Base-by-base conservation (phyloP, 495 filamentous ascomycete genomes). In the Podospora tetraspora region DNA sequence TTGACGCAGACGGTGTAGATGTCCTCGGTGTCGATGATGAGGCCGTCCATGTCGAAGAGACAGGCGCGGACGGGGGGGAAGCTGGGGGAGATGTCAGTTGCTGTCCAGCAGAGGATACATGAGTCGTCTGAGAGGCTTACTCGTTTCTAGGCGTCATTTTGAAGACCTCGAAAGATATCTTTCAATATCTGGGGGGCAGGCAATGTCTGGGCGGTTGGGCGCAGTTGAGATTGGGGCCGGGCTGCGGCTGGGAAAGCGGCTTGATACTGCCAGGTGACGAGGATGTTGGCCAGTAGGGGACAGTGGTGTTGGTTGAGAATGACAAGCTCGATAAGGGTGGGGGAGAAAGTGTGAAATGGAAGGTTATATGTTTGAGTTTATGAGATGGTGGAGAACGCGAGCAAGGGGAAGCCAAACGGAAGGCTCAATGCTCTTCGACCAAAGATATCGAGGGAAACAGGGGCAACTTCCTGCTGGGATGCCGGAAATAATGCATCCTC, bases 21-120 rank as follows among this genome's bases (percentile, higher is more conserved):
- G 77, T 99, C 96, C 76, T 99, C 95, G 19, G 92, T 92, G 79
- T 98, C 89, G 70, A 99, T 89, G 22, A 99, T 85, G 29, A 99
- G 89, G 58, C 95, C 95, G 76, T 99, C 95, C 93, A 99, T 97
- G 84, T 99, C 95, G 76, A 99, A 99, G 67, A 99, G 89, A 80
- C 93, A 97, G 68, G 95, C 95, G 66, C 92, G 87, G 66, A 98
- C 86, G 60, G 89, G 89, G 25, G 92, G 92, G 73, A 89, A 84
- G 69, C 89, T 91, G 68, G 34, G 37, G 25, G n/a, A 12, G 4
- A 11, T 19, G 25, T 57, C 21, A 37, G 25, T 24, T 37, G 21
- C 71, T 60, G 32, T 61, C 23, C 16, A 27, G 23, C 21, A 59
- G 24, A 66, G 9, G 56, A 25, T 3, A 25, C 24, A 25, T 25